These are phyloP conservation scores for Heracleum sosnowskyi DNA, from an alignment of 129 eudicot genomes.

Conservation along the genomic window DNA sequence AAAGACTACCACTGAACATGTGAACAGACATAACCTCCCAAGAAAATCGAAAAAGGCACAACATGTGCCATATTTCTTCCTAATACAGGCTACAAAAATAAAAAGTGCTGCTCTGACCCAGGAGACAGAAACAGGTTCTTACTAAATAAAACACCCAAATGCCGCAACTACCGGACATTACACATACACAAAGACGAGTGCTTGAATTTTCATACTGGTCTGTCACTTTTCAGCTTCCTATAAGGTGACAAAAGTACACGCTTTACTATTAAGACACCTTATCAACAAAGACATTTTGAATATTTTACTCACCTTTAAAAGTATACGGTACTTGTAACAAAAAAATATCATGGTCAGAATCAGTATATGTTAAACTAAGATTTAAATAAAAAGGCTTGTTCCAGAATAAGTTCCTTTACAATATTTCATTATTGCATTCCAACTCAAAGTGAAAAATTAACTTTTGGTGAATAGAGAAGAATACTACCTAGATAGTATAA, in stretches of 20 bases:
- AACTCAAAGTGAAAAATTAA: neutral
- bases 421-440: neutral
- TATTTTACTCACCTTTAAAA: neutral
- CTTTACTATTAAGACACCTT: neutral
- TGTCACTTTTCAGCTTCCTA: neutral
- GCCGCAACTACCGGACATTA: neutral
- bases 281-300: neutral
- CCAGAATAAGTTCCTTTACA: neutral
- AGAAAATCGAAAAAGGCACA: neutral
- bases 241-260: neutral
- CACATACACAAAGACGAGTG: neutral
- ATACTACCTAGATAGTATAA: slow-evolving; percentile 67
- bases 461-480: slow-evolving; percentile 12
- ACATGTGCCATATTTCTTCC: neutral
- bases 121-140: neutral
- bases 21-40: neutral
- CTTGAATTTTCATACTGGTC: neutral
- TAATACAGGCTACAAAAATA: neutral
- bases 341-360: neutral
- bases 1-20: neutral
- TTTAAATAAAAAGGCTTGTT: neutral
- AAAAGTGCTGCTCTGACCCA: neutral
- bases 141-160: neutral
- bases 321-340: neutral
- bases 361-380: neutral